phyloP scores from a whole-genome alignment of 1,284 basidiomycete genomes.

The Pyrrhoderma noxium region DNA sequence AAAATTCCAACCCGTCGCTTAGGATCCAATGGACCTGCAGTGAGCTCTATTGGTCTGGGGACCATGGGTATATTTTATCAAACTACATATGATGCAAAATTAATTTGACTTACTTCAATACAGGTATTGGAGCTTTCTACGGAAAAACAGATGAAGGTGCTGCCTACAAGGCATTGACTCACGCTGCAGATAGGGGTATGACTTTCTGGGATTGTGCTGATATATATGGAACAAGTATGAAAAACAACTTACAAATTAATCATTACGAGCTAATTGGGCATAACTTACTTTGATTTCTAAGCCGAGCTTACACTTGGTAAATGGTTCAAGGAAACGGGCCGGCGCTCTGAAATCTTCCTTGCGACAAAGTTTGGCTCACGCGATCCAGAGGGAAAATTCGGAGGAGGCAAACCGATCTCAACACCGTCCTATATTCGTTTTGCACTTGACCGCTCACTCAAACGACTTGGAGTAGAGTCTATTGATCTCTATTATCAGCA shows the following conservation, averaged over 20 bases:
- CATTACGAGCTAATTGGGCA: background rate
- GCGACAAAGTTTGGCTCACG: constrained; percentile 25
- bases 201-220: constrained; percentile 19
- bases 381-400: constrained; percentile 11
- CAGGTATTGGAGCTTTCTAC: constrained; percentile 16
- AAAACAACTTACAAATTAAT: background rate
- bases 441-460: constrained; percentile 22
- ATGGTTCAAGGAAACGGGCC: constrained; percentile 20
- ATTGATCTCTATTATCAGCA: constrained; percentile 30
- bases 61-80: constrained; percentile 13
- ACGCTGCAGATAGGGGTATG: constrained; percentile 16
- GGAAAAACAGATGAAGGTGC: constrained; percentile 15
- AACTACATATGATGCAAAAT: background rate
- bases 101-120: background rate
- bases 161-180: constrained; percentile 14
- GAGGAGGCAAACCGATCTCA: constrained; percentile 19
- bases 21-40: constrained; percentile 12
- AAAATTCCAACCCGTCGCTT: constrained; percentile 12
- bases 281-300: background rate
- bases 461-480: constrained; percentile 22
- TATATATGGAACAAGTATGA: constrained; percentile 13
- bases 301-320: constrained; percentile 15
- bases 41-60: constrained; percentile 16
- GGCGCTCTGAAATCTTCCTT: constrained; percentile 26
- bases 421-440: constrained; percentile 21